Conservation (phyloP, 2,329 filamentous ascomycete species). For the Fusarium citri region DNA sequence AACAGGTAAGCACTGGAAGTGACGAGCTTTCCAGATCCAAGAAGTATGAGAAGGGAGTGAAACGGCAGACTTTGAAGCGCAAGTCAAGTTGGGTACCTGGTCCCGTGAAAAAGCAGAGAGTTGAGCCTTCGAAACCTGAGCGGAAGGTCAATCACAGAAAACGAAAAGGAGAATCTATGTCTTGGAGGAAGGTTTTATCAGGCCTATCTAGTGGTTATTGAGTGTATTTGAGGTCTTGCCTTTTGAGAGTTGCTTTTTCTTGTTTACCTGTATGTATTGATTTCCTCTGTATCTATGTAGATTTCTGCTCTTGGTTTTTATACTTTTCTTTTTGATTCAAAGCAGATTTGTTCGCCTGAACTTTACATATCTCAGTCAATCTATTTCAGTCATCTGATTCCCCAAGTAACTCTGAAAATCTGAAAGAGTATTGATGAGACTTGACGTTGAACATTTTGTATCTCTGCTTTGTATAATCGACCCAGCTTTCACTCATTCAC, state of each 20-base stretch:
- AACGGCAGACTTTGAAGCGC: slow-evolving; percentile 23
- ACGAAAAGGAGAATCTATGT: not conserved
- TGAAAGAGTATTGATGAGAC: not conserved
- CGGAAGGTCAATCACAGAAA: not conserved
- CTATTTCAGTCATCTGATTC: not conserved
- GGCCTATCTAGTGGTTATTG: not conserved
- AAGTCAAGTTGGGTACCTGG: slow-evolving; percentile 10
- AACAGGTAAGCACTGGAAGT: not conserved
- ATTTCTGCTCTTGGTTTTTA: not conserved
- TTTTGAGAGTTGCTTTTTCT: not conserved
- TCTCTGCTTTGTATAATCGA: not conserved
- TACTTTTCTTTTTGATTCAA: not conserved
- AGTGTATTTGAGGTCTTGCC: not conserved
- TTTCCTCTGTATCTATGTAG: not conserved
- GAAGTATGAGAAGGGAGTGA: not conserved
- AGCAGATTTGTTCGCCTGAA: not conserved
- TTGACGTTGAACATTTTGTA: not conserved
- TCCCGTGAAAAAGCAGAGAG: slow-evolving; percentile 8
- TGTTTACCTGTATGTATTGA: not conserved
- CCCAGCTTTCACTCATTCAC: not conserved
- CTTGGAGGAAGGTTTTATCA: not conserved
- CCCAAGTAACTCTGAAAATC: not conserved
- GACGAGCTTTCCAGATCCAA: not conserved
- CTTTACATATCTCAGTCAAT: not conserved
- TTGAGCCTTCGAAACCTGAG: not conserved